Percentiles rank a stretch among this genome's conserved stretches.
phyloP scores from a whole-genome alignment of 352 stramenopile species.

The Poterioochromonas sp. region DNA sequence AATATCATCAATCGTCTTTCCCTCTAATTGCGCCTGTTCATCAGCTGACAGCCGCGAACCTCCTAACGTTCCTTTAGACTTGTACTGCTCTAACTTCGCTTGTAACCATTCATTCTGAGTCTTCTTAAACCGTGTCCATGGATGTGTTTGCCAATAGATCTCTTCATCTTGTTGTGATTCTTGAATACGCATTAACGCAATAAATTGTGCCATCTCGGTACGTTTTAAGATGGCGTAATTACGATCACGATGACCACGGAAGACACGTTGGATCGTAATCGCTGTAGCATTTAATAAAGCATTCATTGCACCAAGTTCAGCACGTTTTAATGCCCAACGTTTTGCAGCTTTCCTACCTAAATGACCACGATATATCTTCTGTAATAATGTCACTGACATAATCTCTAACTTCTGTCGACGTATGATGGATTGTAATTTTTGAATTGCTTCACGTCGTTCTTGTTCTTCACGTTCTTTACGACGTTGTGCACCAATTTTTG shows the following conservation, averaged over 20 bases:
- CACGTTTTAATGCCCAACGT: conserved; percentile 65
- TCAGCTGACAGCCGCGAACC: background rate
- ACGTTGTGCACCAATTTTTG: conserved; percentile 54
- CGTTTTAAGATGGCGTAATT: conserved; percentile 64
- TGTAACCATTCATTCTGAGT: conserved; percentile 28
- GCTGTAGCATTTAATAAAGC: conserved; percentile 63
- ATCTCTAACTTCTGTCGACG: conserved; percentile 33
- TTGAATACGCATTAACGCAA: conserved; percentile 71
- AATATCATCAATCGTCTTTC: conserved; percentile 6
- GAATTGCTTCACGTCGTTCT: conserved; percentile 56
- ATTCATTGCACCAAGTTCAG: conserved; percentile 67
- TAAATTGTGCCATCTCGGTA: conserved; percentile 82
- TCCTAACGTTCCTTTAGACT: background rate
- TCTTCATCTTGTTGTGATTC: conserved; percentile 76
- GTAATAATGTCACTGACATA: background rate
- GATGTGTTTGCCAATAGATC: conserved; percentile 52
- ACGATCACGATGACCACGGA: conserved; percentile 66
- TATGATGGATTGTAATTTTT: conserved; percentile 46
- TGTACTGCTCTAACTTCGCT: conserved; percentile 21
- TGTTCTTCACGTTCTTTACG: conserved; percentile 57
- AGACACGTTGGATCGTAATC: conserved; percentile 68
- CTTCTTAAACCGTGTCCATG: conserved; percentile 40
- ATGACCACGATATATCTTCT: conserved; percentile 61
- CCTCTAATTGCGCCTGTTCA: background rate
- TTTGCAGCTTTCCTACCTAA: conserved; percentile 67